These are phyloP conservation scores for Beta corolliflora DNA, from an alignment of 179 eudicot species.

Conservation along the genomic window DNA sequence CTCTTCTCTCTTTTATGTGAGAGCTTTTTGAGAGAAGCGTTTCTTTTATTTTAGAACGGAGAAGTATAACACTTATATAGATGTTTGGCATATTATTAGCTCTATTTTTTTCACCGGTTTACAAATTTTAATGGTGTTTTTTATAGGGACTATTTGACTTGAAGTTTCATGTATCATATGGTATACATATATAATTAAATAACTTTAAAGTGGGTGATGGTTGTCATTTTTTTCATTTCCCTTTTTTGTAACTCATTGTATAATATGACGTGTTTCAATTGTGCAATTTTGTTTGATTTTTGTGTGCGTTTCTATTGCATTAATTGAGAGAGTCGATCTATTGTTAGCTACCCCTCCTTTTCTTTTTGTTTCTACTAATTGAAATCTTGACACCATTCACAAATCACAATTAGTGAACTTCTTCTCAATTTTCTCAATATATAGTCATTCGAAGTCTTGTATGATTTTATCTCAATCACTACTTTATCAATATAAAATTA, in stretches of 20 bases:
- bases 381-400: too few relatives aligned
- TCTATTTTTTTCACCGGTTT: neutral
- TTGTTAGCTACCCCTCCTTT: too few relatives aligned
- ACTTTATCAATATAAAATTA: too few relatives aligned
- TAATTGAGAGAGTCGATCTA: too few relatives aligned
- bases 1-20: too few relatives aligned
- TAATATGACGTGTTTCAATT: neutral
- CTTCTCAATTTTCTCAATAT: too few relatives aligned
- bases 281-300: neutral
- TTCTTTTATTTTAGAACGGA: too few relatives aligned
- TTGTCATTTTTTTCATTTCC: neutral
- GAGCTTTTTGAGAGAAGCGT: too few relatives aligned
- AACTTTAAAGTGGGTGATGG: neutral
- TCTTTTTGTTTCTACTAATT: too few relatives aligned
- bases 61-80: neutral
- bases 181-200: neutral
- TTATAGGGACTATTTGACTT: neutral
- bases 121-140: neutral
- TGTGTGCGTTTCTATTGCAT: neutral
- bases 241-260: neutral
- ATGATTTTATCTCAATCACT: too few relatives aligned
- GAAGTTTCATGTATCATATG: neutral
- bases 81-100: neutral
- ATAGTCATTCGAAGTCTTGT: too few relatives aligned
- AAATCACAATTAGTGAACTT: too few relatives aligned